These are phyloP conservation scores for Populus hybrid DNA, from an alignment of 441 rosid genomes.

Conservation along the genomic window DNA sequence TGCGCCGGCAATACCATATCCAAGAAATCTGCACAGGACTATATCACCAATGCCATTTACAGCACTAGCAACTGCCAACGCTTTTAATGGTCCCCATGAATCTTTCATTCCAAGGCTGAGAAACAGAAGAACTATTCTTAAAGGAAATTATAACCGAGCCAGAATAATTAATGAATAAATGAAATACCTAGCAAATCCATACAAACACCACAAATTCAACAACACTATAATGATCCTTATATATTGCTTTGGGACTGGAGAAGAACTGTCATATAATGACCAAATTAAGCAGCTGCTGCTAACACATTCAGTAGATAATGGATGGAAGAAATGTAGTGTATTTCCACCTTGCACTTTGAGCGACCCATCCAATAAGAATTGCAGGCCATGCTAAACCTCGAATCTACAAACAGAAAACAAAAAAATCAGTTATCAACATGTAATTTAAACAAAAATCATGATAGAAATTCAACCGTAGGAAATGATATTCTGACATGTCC, in stretches of 20 bases:
- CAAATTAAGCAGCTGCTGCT: constrained; percentile 5
- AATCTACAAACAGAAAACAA: constrained; percentile 32
- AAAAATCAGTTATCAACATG: neutral
- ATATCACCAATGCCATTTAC: constrained; percentile 81
- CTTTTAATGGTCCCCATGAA: constrained; percentile 92
- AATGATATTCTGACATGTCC: neutral
- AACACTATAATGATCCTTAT: neutral
- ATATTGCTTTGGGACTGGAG: neutral
- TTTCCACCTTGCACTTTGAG: constrained; percentile 56
- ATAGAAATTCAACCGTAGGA: no score
- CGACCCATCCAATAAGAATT: constrained; percentile 53
- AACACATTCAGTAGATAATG: constrained; percentile 9
- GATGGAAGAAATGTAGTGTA: neutral
- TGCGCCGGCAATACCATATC: constrained; percentile 91
- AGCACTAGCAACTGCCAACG: constrained; percentile 67
- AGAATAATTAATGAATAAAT: neutral
- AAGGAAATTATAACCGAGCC: neutral
- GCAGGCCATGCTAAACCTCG: constrained; percentile 65
- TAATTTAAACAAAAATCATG: neutral
- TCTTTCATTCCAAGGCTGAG: constrained; percentile 94
- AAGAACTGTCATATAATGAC: neutral
- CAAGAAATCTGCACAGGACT: constrained; percentile 67
- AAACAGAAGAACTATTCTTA: constrained; percentile 15
- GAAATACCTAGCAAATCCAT: neutral
- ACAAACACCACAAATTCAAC: neutral